A percentile compares a stretch with the other conserved stretches of the same genome.
Conservation (phyloP, 768 basidiomycete species). For the Inosperma sp. region DNA sequence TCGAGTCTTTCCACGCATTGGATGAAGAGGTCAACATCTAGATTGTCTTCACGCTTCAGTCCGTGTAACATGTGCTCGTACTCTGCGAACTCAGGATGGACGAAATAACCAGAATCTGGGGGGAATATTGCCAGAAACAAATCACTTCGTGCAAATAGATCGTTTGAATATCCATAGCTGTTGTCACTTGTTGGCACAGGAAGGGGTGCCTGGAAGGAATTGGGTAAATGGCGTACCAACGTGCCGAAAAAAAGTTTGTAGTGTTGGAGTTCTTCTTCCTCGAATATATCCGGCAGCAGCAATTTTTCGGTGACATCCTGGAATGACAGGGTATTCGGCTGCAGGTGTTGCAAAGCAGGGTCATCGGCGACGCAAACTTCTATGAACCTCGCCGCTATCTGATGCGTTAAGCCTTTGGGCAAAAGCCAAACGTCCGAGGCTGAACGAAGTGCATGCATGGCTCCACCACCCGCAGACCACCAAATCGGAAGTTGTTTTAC, state of each 20-base stretch:
- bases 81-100: constrained; percentile 26
- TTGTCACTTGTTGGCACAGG: constrained; percentile 32
- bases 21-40: constrained; percentile 34
- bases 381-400: constrained; percentile 16
- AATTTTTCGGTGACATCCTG: constrained; percentile 10
- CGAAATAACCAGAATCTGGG: constrained; percentile 26
- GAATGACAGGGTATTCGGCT: constrained; percentile 1
- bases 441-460: constrained; percentile 13
- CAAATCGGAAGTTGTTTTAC: constrained; percentile 34
- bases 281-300: constrained; percentile 11
- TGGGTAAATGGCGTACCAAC: constrained; percentile 12
- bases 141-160: constrained; percentile 33
- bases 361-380: constrained; percentile 14
- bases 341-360: constrained; percentile 9
- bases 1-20: constrained; percentile 33
- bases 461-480: constrained; percentile 18
- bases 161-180: constrained; percentile 21
- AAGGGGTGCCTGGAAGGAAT: constrained; percentile 13
- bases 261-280: neutral
- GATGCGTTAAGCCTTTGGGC: constrained; percentile 9
- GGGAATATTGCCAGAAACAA: constrained; percentile 37
- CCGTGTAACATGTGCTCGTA: constrained; percentile 32
- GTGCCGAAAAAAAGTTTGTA: constrained; percentile 16
- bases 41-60: constrained; percentile 25
- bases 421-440: constrained; percentile 17